These are phyloP conservation scores for Diplocarpon mali DNA, from an alignment of 2,329 filamentous ascomycete species.

Conservation along the genomic window DNA sequence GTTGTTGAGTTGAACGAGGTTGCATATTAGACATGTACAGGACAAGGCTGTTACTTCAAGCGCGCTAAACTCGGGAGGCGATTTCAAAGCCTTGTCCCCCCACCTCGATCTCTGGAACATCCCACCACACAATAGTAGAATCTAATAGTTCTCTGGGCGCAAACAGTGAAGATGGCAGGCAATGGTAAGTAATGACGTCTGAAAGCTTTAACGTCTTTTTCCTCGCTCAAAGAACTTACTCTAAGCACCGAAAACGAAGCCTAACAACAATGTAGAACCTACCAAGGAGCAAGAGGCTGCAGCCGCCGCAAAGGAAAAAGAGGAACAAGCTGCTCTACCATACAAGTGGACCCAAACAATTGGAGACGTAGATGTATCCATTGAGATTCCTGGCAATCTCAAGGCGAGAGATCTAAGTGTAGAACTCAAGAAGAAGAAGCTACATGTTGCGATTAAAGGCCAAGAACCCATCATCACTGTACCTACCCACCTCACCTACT, in stretches of 20 bases:
- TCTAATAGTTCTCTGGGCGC: background rate
- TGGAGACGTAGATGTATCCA: constrained; percentile 69
- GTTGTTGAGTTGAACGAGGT: constrained; percentile 2
- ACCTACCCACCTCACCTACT: constrained; percentile 21
- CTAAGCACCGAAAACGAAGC: background rate
- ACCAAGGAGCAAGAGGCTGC: constrained; percentile 43
- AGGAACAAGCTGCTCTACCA: constrained; percentile 81
- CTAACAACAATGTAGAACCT: constrained; percentile 17
- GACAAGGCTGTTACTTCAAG: constrained; percentile 11
- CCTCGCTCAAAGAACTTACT: background rate
- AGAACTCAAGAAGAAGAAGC: constrained; percentile 65
- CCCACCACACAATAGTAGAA: constrained; percentile 5
- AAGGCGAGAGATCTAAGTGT: constrained; percentile 79
- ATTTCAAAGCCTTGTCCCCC: constrained; percentile 18
- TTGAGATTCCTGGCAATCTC: constrained; percentile 69
- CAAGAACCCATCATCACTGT: constrained; percentile 77
- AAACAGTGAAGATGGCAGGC: constrained; percentile 16
- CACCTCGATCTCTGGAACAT: constrained; percentile 7
- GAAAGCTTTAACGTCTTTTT: too few species aligned
- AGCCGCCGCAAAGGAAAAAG: constrained; percentile 59
- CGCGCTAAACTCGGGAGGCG: constrained; percentile 7
- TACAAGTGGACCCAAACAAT: constrained; percentile 98
- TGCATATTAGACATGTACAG: background rate
- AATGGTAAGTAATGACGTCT: background rate
- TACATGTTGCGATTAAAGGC: constrained; percentile 78